Conservation (phyloP, 352 stramenopile species). For the Phytophthora cactorum region DNA sequence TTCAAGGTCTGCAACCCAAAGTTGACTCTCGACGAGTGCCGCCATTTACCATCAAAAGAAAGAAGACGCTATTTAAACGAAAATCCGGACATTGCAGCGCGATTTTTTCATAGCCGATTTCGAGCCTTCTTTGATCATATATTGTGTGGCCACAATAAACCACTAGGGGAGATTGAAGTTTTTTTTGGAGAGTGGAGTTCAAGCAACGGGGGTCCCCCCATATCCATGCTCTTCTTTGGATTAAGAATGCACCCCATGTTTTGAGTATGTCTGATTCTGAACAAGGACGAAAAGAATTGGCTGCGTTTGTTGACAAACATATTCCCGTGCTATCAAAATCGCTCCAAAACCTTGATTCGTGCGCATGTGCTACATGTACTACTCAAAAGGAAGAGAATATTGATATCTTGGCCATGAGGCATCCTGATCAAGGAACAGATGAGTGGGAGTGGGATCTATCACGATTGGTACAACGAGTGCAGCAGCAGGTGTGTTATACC, state of each 20-base stretch:
- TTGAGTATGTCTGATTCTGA: constrained; percentile 7
- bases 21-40: too few relatives aligned
- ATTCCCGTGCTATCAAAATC: constrained; percentile 10
- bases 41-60: too few relatives aligned
- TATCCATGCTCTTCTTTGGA: constrained; percentile 27
- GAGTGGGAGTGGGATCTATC: constrained; percentile 18
- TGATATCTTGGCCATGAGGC: background rate
- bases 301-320: constrained; percentile 1
- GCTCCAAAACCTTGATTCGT: background rate
- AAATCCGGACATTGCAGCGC: too few relatives aligned
- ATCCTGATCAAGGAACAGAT: background rate
- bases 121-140: too few relatives aligned
- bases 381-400: background rate
- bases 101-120: too few relatives aligned
- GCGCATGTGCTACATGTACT: background rate
- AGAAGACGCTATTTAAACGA: too few relatives aligned
- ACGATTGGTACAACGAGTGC: constrained; percentile 17
- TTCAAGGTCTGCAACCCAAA: too few relatives aligned
- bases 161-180: constrained; percentile 23
- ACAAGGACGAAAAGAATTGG: background rate
- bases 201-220: constrained; percentile 27
- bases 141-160: background rate
- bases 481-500: constrained; percentile 16
- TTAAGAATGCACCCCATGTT: constrained; percentile 22
- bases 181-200: constrained; percentile 36